These are phyloP conservation scores for Sphenostylis stenocarpa DNA, from an alignment of 306 rosid genomes.

Conservation along the genomic window DNA sequence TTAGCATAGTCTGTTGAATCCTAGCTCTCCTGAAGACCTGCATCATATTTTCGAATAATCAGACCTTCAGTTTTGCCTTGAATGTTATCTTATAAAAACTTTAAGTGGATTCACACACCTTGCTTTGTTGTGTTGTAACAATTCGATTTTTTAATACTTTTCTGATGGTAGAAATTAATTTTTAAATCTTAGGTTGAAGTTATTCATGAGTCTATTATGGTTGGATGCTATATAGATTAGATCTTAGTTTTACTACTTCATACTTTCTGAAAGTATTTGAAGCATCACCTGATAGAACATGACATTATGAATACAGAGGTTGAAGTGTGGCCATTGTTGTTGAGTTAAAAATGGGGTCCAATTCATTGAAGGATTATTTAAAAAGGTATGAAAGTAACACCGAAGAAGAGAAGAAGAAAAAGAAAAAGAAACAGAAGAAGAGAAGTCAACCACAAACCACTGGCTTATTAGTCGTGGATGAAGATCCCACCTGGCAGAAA, in stretches of 20 bases:
- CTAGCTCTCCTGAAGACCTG: neutral
- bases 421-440: slow-evolving; percentile 45
- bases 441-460: slow-evolving; percentile 44
- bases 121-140: neutral
- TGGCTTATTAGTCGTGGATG: slow-evolving; percentile 72
- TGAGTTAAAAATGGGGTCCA: slow-evolving; percentile 41
- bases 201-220: neutral
- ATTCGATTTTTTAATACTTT: neutral
- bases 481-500: slow-evolving; percentile 90
- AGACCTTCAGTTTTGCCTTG: neutral
- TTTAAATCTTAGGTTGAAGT: neutral
- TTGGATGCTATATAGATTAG: neutral
- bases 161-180: neutral
- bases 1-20: neutral
- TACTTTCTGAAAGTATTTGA: neutral
- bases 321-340: slow-evolving; percentile 42
- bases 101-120: neutral
- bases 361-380: slow-evolving; percentile 71
- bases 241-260: neutral
- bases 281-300: slow-evolving; percentile 15
- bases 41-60: neutral
- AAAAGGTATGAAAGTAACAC: slow-evolving; percentile 63
- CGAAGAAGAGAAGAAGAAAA: slow-evolving; percentile 54
- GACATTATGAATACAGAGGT: slow-evolving; percentile 18
- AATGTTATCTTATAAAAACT: neutral